These are phyloP conservation scores for Chaetoscypha palmicola DNA, from an alignment of 2,329 filamentous ascomycete species.

Conservation along the genomic window DNA sequence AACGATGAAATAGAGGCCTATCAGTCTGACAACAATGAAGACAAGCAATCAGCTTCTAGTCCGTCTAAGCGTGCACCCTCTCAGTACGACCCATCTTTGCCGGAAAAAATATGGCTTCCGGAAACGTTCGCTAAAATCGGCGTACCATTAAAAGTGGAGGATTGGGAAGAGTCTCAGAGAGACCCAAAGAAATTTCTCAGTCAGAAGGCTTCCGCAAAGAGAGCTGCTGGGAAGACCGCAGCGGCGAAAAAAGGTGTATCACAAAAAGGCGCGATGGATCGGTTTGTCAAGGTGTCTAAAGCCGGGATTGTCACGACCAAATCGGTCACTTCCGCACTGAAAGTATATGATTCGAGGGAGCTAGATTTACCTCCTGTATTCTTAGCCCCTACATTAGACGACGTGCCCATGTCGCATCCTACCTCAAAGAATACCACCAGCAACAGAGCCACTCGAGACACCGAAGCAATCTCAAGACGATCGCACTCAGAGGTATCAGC, in stretches of 20 bases:
- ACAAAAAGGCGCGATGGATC: conserved; percentile 29
- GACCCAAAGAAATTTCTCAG: conserved; percentile 23
- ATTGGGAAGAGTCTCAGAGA: conserved; percentile 47
- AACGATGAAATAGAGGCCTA: conserved; percentile 52
- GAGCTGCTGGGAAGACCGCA: conserved; percentile 21
- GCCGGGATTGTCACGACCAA: conserved; percentile 2
- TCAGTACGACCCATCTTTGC: conserved; percentile 57
- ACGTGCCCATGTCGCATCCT: conserved; percentile 1
- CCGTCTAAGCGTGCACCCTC: conserved; percentile 33
- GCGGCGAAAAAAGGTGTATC: conserved; percentile 25
- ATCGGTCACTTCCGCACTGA: not conserved
- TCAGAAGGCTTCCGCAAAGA: conserved; percentile 23
- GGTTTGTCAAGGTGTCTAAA: conserved; percentile 29
- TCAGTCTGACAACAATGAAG: conserved; percentile 21
- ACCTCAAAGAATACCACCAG: not conserved
- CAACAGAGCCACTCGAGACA: not conserved
- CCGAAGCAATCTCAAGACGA: too few relatives aligned
- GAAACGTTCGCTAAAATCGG: conserved; percentile 57
- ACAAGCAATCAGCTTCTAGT: conserved; percentile 18
- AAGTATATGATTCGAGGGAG: conserved; percentile 10
- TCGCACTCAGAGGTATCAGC: too few relatives aligned
- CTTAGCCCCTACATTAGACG: conserved; percentile 18
- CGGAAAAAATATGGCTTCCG: conserved; percentile 63
- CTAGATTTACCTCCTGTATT: conserved; percentile 16
- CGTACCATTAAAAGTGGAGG: conserved; percentile 55